Percentiles rank a stretch among this genome's conserved stretches.
phyloP scores from a whole-genome alignment of 176 grass and related monocot genomes.

The Hordeum marinum region DNA sequence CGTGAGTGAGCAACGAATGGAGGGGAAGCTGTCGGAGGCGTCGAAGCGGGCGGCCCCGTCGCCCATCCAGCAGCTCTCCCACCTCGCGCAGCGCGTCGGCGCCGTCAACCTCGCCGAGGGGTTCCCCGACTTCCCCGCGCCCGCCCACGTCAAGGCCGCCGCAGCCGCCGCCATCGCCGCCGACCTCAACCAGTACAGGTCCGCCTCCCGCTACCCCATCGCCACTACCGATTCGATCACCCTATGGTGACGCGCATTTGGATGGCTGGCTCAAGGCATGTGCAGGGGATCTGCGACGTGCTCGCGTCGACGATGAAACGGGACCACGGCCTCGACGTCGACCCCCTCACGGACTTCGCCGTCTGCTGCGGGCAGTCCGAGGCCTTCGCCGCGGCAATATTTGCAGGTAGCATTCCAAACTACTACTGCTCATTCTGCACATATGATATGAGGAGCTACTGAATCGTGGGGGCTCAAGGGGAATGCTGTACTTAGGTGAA shows the following conservation, averaged over 20 bases:
- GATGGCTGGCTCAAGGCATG: constrained; percentile 50
- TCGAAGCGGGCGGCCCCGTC: constrained; percentile 46
- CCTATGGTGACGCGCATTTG: not conserved
- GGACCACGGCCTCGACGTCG: constrained; percentile 45
- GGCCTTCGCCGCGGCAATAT: constrained; percentile 73
- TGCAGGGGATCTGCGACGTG: constrained; percentile 79
- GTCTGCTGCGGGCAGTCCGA: constrained; percentile 87
- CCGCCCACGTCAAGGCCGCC: constrained; percentile 54
- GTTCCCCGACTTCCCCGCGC: constrained; percentile 87
- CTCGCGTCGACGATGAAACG: constrained; percentile 49
- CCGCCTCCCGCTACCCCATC: not conserved
- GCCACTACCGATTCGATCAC: not conserved
- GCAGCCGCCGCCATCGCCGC: constrained; percentile 59
- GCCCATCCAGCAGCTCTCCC: constrained; percentile 77
- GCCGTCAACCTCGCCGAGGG: constrained; percentile 95
- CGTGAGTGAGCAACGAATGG: constrained; percentile 32
- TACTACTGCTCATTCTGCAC: not conserved
- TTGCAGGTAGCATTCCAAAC: constrained; percentile 48
- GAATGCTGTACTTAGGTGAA: not conserved
- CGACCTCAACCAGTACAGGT: constrained; percentile 94
- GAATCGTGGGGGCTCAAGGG: not conserved
- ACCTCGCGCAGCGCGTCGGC: constrained; percentile 66
- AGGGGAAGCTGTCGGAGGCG: constrained; percentile 53
- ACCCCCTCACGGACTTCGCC: constrained; percentile 68
- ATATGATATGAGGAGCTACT: not conserved